These are phyloP conservation scores for Helichrysum umbraculigerum DNA, from an alignment of 129 eudicot genomes.

Conservation along the genomic window DNA sequence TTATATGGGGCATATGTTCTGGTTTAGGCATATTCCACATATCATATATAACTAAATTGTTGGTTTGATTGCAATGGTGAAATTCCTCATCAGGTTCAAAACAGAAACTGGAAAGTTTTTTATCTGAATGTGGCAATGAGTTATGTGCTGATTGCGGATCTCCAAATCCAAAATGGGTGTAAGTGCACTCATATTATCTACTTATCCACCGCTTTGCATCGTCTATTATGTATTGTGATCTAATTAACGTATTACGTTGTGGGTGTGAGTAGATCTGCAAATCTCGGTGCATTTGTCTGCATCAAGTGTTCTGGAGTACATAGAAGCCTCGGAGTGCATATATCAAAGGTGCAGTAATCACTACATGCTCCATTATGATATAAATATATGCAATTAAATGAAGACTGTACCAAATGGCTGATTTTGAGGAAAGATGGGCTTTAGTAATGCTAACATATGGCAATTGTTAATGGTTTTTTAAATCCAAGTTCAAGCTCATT, in stretches of 20 bases:
- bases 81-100: slow-evolving; percentile 52
- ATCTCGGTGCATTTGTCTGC: slow-evolving; percentile 81
- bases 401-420: slow-evolving; percentile 6
- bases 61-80: slow-evolving; percentile 23
- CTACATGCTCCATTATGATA: slow-evolving; percentile 13
- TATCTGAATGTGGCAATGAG: slow-evolving; percentile 60
- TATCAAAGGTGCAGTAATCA: slow-evolving; percentile 63
- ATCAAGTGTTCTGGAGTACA: slow-evolving; percentile 97
- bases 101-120: slow-evolving; percentile 52
- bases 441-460: slow-evolving; percentile 7
- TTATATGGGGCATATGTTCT: neutral
- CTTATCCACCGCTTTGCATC: neutral
- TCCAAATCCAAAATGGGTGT: slow-evolving; percentile 97
- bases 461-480: neutral
- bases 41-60: neutral
- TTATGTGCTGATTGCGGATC: slow-evolving; percentile 93
- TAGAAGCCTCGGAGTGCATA: slow-evolving; percentile 98
- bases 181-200: slow-evolving; percentile 42
- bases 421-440: neutral
- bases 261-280: slow-evolving; percentile 61
- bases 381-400: neutral
- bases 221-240: slow-evolving; percentile 5
- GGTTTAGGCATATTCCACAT: neutral
- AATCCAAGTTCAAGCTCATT: neutral
- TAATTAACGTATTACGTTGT: slow-evolving; percentile 16